Percentiles rank a stretch among this genome's conserved stretches.
Conservation (phyloP, 2,329 filamentous ascomycete species). For the Apiospora aurea region DNA sequence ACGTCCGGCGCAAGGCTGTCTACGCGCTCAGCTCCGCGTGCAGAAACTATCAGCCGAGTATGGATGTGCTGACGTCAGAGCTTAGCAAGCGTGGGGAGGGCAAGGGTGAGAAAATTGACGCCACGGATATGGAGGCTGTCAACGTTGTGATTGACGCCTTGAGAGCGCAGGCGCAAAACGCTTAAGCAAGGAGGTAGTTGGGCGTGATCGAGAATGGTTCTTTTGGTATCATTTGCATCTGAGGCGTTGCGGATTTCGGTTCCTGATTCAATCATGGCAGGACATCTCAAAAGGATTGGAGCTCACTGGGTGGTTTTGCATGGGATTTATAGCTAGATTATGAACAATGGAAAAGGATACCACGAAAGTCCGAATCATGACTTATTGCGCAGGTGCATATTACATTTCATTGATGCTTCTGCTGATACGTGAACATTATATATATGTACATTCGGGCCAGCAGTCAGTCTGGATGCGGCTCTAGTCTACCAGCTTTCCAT, state of each 20-base stretch:
- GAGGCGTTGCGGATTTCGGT: conserved; percentile 28
- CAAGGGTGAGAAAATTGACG: conserved; percentile 70
- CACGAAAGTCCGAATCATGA: conserved; percentile 25
- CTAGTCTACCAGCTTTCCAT: conserved; percentile 68
- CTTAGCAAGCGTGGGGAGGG: conserved; percentile 63
- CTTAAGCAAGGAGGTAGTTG: conserved; percentile 25
- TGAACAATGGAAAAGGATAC: conserved; percentile 5
- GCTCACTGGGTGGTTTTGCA: conserved; percentile 9
- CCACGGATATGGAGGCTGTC: conserved; percentile 85
- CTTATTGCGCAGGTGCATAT: conserved; percentile 36
- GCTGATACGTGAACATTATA: conserved; percentile 29
- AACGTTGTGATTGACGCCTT: conserved; percentile 76
- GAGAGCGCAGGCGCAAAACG: conserved; percentile 57
- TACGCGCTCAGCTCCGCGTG: conserved; percentile 87
- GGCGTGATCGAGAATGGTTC: not conserved
- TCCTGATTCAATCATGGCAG: conserved; percentile 19
- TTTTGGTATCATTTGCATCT: conserved; percentile 26
- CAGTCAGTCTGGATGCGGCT: conserved; percentile 28
- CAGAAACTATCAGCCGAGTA: conserved; percentile 87
- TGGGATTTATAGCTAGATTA: conserved; percentile 7
- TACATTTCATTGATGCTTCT: conserved; percentile 31
- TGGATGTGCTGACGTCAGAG: conserved; percentile 72
- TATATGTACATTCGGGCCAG: conserved; percentile 30
- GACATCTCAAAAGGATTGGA: not conserved
- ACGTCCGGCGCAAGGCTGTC: conserved; percentile 84